Percentiles rank a stretch among this genome's conserved stretches.
Conservation (phyloP, 768 basidiomycete genomes). For the Cubamyces sp. region DNA sequence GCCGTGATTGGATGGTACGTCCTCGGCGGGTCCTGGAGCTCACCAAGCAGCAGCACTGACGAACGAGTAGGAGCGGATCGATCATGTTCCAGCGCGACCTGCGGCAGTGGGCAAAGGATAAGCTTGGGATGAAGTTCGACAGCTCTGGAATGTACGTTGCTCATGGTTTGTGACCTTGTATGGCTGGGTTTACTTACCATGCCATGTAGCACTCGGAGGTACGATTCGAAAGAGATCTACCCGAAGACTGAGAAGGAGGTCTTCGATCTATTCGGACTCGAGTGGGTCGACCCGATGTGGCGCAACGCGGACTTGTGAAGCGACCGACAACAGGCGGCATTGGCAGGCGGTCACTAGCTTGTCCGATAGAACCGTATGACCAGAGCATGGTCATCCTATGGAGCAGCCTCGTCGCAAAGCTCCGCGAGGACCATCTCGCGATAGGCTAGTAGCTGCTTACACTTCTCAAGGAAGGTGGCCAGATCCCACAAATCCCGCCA, state of each 20-base stretch:
- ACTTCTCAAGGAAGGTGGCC: no score
- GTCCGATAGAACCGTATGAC: no score
- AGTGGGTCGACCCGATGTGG: constrained; percentile 70
- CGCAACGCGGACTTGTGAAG: constrained; percentile 63
- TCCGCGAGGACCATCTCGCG: no score
- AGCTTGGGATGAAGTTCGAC: constrained; percentile 79
- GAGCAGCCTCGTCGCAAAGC: no score
- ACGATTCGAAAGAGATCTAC: constrained; percentile 61
- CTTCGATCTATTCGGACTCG: constrained; percentile 69
- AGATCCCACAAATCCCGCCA: no score
- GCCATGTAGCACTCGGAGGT: constrained; percentile 47
- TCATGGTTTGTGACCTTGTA: not conserved
- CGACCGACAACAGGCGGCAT: not conserved
- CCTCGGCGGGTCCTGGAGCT: no score
- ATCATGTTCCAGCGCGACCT: constrained; percentile 90
- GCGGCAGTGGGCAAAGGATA: constrained; percentile 69
- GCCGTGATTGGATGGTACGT: constrained; percentile 85
- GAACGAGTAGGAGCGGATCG: constrained; percentile 71
- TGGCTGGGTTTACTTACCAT: not conserved
- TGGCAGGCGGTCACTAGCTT: no score
- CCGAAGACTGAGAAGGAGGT: constrained; percentile 73
- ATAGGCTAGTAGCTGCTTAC: no score
- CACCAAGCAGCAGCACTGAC: no score
- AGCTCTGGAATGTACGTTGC: constrained; percentile 74
- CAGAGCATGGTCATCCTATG: no score